Evolutionary conservation across 176 grass and related monocot species (phyloP).

Genomic region (Lolium perenne): DNA sequence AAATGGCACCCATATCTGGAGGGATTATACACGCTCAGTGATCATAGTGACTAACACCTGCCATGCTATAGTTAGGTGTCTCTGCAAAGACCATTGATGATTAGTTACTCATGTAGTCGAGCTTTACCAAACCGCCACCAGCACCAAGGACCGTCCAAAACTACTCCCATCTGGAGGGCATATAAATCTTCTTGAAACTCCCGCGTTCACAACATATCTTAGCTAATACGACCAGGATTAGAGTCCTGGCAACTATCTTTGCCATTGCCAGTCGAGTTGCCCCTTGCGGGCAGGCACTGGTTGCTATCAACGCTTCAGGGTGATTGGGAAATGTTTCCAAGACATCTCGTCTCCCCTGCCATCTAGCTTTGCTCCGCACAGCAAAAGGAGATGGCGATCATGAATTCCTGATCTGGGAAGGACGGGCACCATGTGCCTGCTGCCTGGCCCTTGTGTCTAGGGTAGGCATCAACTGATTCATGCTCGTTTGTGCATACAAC

Average conservation of each 20-base stretch:
- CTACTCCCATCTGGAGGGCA: not conserved
- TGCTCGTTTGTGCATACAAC: not conserved
- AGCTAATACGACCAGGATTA: no score
- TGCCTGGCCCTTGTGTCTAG: no score
- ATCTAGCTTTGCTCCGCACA: conserved; percentile 1
- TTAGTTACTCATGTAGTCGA: not conserved
- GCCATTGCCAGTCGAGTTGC: not conserved
- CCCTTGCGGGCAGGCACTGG: conserved; percentile 16
- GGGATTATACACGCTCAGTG: not conserved
- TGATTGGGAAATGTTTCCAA: conserved; percentile 23
- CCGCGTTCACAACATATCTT: no score
- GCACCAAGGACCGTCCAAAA: not conserved
- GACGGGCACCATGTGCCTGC: conserved; percentile 32
- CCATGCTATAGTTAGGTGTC: not conserved
- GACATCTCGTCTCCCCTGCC: not conserved
- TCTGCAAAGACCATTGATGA: not conserved
- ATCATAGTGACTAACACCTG: not conserved
- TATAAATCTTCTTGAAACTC: not conserved
- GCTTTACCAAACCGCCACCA: not conserved
- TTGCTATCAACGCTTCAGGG: not conserved
- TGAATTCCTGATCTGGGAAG: not conserved
- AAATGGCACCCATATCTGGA: not conserved
- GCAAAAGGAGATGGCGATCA: not conserved
- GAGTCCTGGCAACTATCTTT: conserved; percentile 5
- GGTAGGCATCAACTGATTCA: not conserved